These are phyloP conservation scores for Copromyces sp. DNA, from an alignment of 495 filamentous ascomycete genomes.

Conservation along the genomic window DNA sequence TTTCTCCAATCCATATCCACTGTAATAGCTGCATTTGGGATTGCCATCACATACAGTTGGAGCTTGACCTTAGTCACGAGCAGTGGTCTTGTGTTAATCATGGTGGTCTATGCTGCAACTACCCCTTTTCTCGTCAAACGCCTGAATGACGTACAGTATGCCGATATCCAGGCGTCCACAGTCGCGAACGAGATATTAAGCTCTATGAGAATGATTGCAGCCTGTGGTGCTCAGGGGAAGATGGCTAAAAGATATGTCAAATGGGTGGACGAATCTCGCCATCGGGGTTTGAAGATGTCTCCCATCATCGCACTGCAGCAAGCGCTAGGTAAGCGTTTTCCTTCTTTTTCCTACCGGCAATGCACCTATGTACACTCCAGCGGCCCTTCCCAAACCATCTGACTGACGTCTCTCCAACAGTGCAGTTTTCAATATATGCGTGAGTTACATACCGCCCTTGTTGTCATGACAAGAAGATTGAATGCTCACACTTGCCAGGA, in stretches of 20 bases:
- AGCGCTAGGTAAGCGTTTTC: conserved; percentile 25
- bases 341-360: not conserved
- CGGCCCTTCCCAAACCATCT: not conserved
- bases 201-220: conserved; percentile 50
- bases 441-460: conserved; percentile 10
- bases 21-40: conserved; percentile 38
- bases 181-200: conserved; percentile 49
- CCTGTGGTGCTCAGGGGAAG: conserved; percentile 51
- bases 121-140: conserved; percentile 49
- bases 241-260: conserved; percentile 41
- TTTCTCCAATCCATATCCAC: conserved; percentile 45
- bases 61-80: conserved; percentile 46
- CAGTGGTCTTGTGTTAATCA: conserved; percentile 45
- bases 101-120: conserved; percentile 42
- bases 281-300: conserved; percentile 40
- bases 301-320: conserved; percentile 39
- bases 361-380: not conserved
- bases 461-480: not conserved
- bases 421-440: conserved; percentile 35
- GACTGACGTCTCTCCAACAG: conserved; percentile 17
- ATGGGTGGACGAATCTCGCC: conserved; percentile 49
- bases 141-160: conserved; percentile 43
- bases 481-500: conserved; percentile 16
- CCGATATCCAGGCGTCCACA: conserved; percentile 50
- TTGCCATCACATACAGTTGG: conserved; percentile 50